A percentile compares a stretch with the other conserved stretches of the same genome.
Evolutionary conservation across 1,284 basidiomycete species (phyloP).

Genomic region (Spongispora temasekensis): DNA sequence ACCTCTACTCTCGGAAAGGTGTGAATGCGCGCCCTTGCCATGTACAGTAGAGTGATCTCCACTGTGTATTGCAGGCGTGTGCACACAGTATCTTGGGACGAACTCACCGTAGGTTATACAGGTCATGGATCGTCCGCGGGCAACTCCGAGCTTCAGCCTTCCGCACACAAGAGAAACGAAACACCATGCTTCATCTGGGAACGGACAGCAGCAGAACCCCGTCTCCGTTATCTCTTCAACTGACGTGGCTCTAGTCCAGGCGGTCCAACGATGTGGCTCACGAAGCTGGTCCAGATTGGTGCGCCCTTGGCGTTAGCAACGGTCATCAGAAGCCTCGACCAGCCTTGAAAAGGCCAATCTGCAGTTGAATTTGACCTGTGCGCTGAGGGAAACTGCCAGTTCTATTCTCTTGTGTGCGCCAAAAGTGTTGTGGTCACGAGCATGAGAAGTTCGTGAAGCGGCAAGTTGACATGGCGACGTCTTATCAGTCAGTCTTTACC

Average conservation of each 20-base stretch:
- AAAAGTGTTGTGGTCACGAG: neutral
- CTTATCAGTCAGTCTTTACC: neutral
- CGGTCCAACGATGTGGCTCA: neutral
- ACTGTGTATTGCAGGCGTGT: constrained; percentile 32
- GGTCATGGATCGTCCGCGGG: neutral
- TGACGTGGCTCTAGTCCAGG: too few relatives aligned
- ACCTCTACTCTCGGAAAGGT: neutral
- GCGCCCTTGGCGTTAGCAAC: neutral
- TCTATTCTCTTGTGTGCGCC: too few relatives aligned
- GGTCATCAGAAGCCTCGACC: neutral
- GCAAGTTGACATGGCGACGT: constrained; percentile 7
- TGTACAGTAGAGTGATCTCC: constrained; percentile 27
- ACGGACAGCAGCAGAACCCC: too few relatives aligned
- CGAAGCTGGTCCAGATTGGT: neutral
- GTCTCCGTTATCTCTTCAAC: too few relatives aligned
- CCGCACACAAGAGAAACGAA: too few relatives aligned
- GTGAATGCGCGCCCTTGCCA: constrained; percentile 29
- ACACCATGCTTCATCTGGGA: too few relatives aligned
- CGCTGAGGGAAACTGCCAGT: too few relatives aligned
- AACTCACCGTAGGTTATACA: neutral
- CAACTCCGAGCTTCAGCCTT: too few relatives aligned
- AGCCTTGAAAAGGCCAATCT: neutral
- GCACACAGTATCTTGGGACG: constrained; percentile 18
- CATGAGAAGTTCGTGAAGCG: neutral
- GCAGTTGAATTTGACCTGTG: neutral